Evolutionary conservation across 2,329 filamentous ascomycete genomes (phyloP), one percentile per base, ranked within the genome.

Genomic region (Cadophora gregata): DNA sequence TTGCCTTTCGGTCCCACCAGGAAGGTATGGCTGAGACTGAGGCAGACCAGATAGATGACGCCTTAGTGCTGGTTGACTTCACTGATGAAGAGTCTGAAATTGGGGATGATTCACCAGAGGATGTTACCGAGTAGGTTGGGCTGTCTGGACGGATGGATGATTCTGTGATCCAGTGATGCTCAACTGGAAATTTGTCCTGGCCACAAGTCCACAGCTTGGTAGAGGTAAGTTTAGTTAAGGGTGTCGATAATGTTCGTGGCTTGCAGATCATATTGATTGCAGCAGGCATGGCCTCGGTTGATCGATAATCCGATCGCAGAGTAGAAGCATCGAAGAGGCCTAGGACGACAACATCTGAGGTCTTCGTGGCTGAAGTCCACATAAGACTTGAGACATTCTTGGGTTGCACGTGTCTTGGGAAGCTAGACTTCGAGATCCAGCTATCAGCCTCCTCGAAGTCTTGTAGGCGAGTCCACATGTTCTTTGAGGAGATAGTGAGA

Each of bases 161-260:
- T 56, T 77, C 75, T 14, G 75, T 73, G n/a, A 77, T 74, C 76
- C 76, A 77, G 50, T 77, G 63, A 59, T 64, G 73, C 42, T 74
- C 73, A 56, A 67, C 38, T 9, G 62, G 38, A n/a, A 71, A 25
- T 45, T 62, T 62, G 7, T 66, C 24, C 12, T 61, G 38, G 14
- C 55, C 56, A 48, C 21, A 38, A 24, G 62, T 69, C 76, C 76
- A 77, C 9, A 77, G 71, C 45, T 69, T 68, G 14, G 38, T 68
- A 0, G 76, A 76, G 7, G 55, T 62, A n/a, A 77, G 48, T 21
- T 59, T 36, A 45, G 50, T 58, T 21, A 75, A 50, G 14, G 67
- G 42, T 7, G 53, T 31, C 1, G 29, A 36, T 19, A 16, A 67
- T 9, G 36, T 63, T 45, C 72, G 69, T 27, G 70, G 67, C 56